Percentiles rank a stretch among this genome's conserved stretches.
Conservation (phyloP, 306 rosid species). For the Vigna radiata region DNA sequence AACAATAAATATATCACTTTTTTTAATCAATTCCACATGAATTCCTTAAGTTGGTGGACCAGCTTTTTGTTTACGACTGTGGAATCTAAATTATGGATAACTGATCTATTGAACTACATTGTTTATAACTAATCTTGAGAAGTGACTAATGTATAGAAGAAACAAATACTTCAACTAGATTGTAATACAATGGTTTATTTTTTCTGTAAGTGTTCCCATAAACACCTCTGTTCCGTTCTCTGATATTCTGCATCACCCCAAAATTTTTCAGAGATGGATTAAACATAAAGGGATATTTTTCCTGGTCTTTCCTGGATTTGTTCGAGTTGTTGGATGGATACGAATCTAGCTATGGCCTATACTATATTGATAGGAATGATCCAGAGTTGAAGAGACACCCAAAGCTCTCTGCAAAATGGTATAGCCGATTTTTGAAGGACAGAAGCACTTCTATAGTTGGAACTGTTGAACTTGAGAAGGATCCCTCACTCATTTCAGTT, state of each 20-base stretch:
- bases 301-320: slow-evolving; percentile 56
- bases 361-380: slow-evolving; percentile 50
- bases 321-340: slow-evolving; percentile 49
- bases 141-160: not conserved
- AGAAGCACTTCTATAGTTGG: not conserved
- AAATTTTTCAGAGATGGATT: slow-evolving; percentile 51
- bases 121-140: not conserved
- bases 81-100: not conserved
- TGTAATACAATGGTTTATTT: too few species aligned
- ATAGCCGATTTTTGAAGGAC: slow-evolving; percentile 39
- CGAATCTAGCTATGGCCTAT: slow-evolving; percentile 45
- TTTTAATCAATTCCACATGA: not conserved
- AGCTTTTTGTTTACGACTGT: too few species aligned
- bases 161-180: too few species aligned
- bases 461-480: slow-evolving; percentile 12
- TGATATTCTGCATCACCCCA: not conserved
- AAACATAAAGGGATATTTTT: slow-evolving; percentile 53
- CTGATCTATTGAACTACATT: not conserved
- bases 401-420: slow-evolving; percentile 59
- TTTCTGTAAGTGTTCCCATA: too few species aligned
- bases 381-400: slow-evolving; percentile 58
- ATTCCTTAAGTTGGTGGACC: too few species aligned
- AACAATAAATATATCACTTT: too few species aligned
- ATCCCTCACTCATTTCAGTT: slow-evolving; percentile 38
- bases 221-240: not conserved